Evolutionary conservation across 805 yeast genomes (phyloP).

Genomic region (Myxozyma neotropica): DNA sequence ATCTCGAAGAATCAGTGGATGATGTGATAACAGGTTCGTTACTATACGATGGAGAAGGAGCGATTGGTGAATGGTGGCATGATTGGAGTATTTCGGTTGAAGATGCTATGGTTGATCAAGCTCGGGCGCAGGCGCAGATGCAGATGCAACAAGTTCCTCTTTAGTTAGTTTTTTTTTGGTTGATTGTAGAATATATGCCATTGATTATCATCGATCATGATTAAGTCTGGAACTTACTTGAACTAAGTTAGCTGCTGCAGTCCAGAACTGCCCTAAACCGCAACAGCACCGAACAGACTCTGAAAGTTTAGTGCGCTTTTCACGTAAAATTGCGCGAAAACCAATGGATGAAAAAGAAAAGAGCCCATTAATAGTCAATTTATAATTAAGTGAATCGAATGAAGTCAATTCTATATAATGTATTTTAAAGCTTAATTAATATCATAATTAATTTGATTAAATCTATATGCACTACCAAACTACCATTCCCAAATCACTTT

Average conservation of each 20-base stretch:
- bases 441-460: background rate
- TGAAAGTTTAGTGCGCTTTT: too few species aligned
- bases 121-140: too few species aligned
- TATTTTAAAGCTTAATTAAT: background rate
- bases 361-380: background rate
- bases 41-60: background rate
- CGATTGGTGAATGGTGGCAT: conserved; percentile 34
- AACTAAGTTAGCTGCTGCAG: too few species aligned
- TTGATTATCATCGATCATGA: too few species aligned
- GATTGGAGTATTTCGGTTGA: conserved; percentile 28
- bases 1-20: background rate
- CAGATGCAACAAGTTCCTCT: too few species aligned
- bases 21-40: background rate
- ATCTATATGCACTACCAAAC: background rate
- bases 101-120: conserved; percentile 3
- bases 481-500: background rate
- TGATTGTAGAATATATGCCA: too few species aligned
- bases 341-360: too few species aligned
- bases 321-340: too few species aligned
- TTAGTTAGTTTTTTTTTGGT: background rate
- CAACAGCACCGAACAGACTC: too few species aligned
- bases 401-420: background rate
- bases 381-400: too few species aligned
- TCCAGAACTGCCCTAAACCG: background rate
- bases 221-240: too few species aligned